Evolutionary conservation across 768 basidiomycete genomes (phyloP), one percentile per base, ranked within the genome.

Genomic region (Suillus discolor): DNA sequence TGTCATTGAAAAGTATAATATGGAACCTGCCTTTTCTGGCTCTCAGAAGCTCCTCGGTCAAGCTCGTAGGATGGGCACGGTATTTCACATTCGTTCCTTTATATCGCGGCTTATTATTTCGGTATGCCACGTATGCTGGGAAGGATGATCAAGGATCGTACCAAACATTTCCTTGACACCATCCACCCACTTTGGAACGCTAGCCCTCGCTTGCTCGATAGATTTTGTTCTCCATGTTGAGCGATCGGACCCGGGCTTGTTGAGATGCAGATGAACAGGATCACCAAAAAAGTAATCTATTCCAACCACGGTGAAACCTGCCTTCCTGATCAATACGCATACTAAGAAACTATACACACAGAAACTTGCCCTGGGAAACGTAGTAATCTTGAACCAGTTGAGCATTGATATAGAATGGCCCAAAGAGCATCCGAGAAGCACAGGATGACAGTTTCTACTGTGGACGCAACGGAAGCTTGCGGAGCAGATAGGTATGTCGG

Each of bases 211-310:
- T 15, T 77, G 74, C 34, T 74, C 68, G 38, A 73, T 72, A 13
- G 71, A 69, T 54, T 77, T 79, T 1, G 64, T 68, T 23, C 81
- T 73, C 87, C 87, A 90, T 0, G 76, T 77, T 1, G 65, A 47
- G 39, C 78, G 76, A 64, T 83, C 77, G 53, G 79, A 82, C 20
- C 57, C 73, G 13, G 78, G 75, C 44, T 82, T 77, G 3, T 76
- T 73, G 25, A 75, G 71, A 66, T 84, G 80, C 1, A 69, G 62
- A n/a, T 82, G 69, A 1, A 89, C 69, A 13, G 83, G 78, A 62
- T 89, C 86, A 7, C 88, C 87, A 60, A 87, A 81, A 74, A 90
- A 89, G 73, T 88, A 89, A 67, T 90, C 89, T 49, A 84, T 74
- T 2, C 86, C 87, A 6, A 89, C 72, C 5, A 89, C 87, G 54